These are phyloP conservation scores for Eremomyces bilateralis DNA, from an alignment of 495 filamentous ascomycete species.

Conservation along the genomic window DNA sequence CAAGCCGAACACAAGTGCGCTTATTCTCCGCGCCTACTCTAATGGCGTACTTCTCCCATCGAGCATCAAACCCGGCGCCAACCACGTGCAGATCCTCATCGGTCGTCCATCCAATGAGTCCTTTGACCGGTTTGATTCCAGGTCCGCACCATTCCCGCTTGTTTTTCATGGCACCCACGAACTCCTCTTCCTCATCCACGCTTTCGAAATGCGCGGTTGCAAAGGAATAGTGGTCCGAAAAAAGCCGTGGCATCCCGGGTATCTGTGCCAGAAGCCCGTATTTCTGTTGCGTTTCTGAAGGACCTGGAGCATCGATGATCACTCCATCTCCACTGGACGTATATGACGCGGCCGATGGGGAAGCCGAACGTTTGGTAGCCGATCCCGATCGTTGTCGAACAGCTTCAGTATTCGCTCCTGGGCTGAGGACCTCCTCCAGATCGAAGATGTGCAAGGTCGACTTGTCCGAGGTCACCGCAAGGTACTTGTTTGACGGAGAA, in stretches of 20 bases:
- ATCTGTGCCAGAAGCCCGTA: constrained; percentile 64
- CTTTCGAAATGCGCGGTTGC: constrained; percentile 54
- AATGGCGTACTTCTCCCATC: constrained; percentile 69
- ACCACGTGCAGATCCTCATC: constrained; percentile 50
- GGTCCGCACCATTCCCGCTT: constrained; percentile 19
- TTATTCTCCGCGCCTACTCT: constrained; percentile 39
- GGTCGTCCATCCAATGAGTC: constrained; percentile 49
- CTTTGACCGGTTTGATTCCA: constrained; percentile 41
- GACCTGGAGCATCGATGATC: neutral
- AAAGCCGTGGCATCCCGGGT: constrained; percentile 54
- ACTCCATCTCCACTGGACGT: neutral
- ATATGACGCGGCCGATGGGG: neutral
- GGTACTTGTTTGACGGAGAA: constrained; percentile 50
- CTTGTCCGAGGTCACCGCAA: constrained; percentile 95
- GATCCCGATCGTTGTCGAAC: constrained; percentile 10
- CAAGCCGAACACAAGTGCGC: constrained; percentile 38
- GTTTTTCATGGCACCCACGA: constrained; percentile 7
- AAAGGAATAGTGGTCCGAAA: constrained; percentile 72
- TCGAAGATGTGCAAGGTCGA: constrained; percentile 89
- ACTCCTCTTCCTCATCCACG: constrained; percentile 36
- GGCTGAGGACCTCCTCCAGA: constrained; percentile 21
- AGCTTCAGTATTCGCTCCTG: constrained; percentile 17
- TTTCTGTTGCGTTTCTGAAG: constrained; percentile 22
- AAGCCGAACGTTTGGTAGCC: neutral
- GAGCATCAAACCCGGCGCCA: constrained; percentile 56